Base-by-base conservation (phyloP, 2,329 filamentous ascomycete genomes). In the Coniochaeta sp. region DNA sequence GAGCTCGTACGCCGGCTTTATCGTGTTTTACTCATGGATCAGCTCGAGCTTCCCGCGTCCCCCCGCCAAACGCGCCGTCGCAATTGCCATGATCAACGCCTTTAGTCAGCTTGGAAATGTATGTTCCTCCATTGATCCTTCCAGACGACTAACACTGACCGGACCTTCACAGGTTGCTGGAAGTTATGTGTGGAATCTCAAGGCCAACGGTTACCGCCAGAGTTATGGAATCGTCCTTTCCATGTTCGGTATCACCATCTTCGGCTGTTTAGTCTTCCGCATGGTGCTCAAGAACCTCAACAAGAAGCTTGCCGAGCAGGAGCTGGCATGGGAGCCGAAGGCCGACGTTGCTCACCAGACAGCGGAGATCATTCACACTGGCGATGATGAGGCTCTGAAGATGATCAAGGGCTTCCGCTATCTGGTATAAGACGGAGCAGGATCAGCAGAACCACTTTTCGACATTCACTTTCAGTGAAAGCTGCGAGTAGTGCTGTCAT, bases 181-280 rank as follows among this genome's bases (percentile, higher is more conserved):
- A 2, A 82, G 79, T 0, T 88, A 88, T 65, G 84, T 88, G 3
- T 88, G 85, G 85, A 73, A 78, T 58, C 75, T 88, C 57, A 73
- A 76, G 26, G 83, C 79, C 0, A 80, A 87, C 62, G 85, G 85
- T 0, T 88, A 79, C 74, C 79, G 85, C 63, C 81, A 83, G 73
- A 86, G 83, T 62, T 88, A 88, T 65, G 85, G 83, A 4, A 85
- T 88, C 60, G 85, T 88, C 5, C 79, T 81, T 16, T 76, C 82
- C 67, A 88, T 88, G 85, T 88, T 87, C 66, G 83, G 82, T 3
- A 65, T 84, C 44, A 83, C 85, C 0, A 79, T 85, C 34, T 38
- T 76, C 0, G 83, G 82, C 5, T 85, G 79, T 70, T 75, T 72
- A 58, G 60, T 71, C 34, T 79, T 84, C 73, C 75, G 77, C 22